Percentiles rank a stretch among this genome's conserved stretches.
phyloP scores from a whole-genome alignment of 2,329 filamentous ascomycete genomes.

The Exutisphaerella laricina region DNA sequence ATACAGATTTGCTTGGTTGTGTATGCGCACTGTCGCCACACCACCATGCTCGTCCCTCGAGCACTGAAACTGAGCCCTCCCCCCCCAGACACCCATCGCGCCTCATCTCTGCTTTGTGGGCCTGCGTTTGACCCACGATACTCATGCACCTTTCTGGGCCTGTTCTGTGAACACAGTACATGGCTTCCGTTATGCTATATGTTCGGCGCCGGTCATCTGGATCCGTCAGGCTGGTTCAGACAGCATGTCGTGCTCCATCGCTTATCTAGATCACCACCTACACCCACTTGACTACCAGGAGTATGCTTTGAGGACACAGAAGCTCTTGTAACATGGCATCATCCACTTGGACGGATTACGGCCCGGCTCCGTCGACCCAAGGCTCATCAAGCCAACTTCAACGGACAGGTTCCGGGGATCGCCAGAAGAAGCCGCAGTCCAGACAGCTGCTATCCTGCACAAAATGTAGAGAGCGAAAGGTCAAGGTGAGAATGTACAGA shows the following conservation, averaged over 20 bases:
- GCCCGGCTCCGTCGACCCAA: constrained; percentile 22
- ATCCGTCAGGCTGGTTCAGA: constrained; percentile 25
- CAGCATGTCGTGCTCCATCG: constrained; percentile 29
- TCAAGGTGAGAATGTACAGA: constrained; percentile 36
- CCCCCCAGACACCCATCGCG: constrained; percentile 9
- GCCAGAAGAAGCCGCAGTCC: constrained; percentile 37
- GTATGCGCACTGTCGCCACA: constrained; percentile 7
- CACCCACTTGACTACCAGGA: constrained; percentile 16
- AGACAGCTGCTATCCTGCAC: constrained; percentile 45
- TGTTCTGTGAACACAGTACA: constrained; percentile 12
- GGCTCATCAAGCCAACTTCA: constrained; percentile 19
- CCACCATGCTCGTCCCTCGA: constrained; percentile 2
- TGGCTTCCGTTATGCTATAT: constrained; percentile 23
- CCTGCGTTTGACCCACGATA: constrained; percentile 13
- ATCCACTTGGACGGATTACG: constrained; percentile 28
- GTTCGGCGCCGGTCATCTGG: constrained; percentile 15
- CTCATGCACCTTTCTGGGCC: constrained; percentile 19
- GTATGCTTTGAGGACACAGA: constrained; percentile 12
- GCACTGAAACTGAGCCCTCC: background rate
- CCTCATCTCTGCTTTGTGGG: constrained; percentile 13
- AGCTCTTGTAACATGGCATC: constrained; percentile 20
- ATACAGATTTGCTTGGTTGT: constrained; percentile 2
- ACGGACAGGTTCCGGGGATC: constrained; percentile 25
- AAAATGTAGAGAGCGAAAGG: constrained; percentile 46
- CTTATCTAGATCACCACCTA: constrained; percentile 26